Base-by-base conservation (phyloP, 345 rosid species). In the Rubroshorea leprosula region DNA sequence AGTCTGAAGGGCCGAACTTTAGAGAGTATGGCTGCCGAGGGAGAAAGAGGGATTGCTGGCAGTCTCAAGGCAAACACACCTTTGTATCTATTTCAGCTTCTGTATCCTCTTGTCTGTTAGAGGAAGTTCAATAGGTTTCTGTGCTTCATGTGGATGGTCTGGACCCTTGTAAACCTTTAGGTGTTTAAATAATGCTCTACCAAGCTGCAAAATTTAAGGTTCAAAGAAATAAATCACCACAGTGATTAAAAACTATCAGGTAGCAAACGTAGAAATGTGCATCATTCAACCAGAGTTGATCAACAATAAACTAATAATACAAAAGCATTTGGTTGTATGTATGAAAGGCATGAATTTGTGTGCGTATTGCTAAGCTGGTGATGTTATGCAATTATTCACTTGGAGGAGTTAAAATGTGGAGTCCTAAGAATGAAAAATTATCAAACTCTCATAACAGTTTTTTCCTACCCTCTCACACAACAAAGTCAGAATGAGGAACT, bases 151-250 rank as follows among this genome's bases (percentile, higher is more conserved):
- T 0, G 99, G 99, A 72, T 93, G 97, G 9, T 83, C 80, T 11
- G 96, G 83, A 9, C 99, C 99, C 70, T 85, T 83, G 88, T 86
- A 93, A 45, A 86, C 99, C 78, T 86, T 89, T 15, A 93, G 84
- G 77, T 93, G 99, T 74, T 84, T 89, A 75, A 93, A 93, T 23
- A 93, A 46, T 55, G 89, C 80, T 71, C 99, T 82, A 18, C 97
- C 99, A 63, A 92, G 96, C 96, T 89, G 93, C 76, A 76, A 14
- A 52, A 66, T 65, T 58, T 49, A 59, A 43, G 24, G 55, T 6
- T 5, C 21, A 53, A 9, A 23, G 5, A 50, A 29, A 13, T 16
- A 5, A 24, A 54, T 52, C 20, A 35, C 7, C 20, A 18, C 22
- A 51, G 18, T 24, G 25, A 45, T 13, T 20, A 23, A 45, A 35